Evolutionary conservation across 176 grass and related monocot genomes (phyloP).

Genomic region (Carex pumila): DNA sequence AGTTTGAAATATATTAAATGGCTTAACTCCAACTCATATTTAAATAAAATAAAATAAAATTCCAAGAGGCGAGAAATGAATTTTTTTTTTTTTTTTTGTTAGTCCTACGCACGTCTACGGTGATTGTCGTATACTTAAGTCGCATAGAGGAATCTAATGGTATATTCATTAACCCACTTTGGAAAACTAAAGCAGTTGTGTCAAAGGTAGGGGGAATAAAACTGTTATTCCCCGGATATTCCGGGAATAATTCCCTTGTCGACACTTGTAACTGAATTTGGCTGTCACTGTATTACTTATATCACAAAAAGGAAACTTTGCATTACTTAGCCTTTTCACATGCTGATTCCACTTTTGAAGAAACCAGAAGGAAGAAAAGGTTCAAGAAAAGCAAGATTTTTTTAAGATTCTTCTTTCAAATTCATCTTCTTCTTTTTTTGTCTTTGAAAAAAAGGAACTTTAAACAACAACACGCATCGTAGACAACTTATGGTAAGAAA

Average conservation of each 20-base stretch:
- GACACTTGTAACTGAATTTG: neutral
- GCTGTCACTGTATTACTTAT: neutral
- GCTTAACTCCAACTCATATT: no score
- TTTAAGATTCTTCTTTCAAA: neutral
- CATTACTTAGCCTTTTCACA: neutral
- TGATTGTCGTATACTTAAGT: no score
- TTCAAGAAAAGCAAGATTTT: neutral
- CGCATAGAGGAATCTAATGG: neutral
- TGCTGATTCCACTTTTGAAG: neutral
- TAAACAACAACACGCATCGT: no score
- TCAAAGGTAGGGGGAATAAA: neutral
- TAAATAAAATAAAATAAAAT: no score
- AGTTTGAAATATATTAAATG: no score
- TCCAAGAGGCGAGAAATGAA: no score
- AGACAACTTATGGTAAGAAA: no score
- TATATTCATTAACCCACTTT: neutral
- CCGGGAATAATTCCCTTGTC: neutral
- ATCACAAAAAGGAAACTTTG: no score
- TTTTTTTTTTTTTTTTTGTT: no score
- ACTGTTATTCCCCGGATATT: constrained; percentile 1
- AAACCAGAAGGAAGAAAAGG: neutral
- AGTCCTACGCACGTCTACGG: no score
- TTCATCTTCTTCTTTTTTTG: neutral
- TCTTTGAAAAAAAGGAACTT: no score
- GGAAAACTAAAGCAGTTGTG: neutral